Percentiles rank a stretch among this genome's conserved stretches.
These are phyloP conservation scores for Colletotrichum sansevieriae DNA, from an alignment of 2,329 filamentous ascomycete genomes.

Conservation along the genomic window DNA sequence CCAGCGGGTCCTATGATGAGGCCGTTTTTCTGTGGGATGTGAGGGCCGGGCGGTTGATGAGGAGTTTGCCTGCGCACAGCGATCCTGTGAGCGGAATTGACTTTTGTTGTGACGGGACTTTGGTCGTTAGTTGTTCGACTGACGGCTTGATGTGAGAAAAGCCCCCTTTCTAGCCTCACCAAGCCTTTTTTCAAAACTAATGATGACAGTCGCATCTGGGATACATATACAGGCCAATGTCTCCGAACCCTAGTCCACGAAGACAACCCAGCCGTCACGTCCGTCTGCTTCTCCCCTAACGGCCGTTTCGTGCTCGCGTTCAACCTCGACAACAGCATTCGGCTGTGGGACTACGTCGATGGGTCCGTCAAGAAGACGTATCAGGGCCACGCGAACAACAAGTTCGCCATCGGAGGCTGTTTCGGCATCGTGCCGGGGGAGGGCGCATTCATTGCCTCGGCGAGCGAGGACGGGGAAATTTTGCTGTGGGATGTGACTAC, in stretches of 20 bases:
- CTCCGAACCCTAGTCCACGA: conserved; percentile 95
- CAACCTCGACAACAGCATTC: conserved; percentile 89
- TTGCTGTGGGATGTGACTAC: conserved; percentile 91
- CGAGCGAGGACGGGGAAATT: conserved; percentile 88
- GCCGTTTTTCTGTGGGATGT: conserved; percentile 98
- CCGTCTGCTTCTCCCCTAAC: conserved; percentile 93
- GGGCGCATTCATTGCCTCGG: conserved; percentile 77
- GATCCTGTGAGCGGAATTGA: conserved; percentile 96
- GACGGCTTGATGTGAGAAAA: conserved; percentile 83
- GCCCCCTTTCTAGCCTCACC: background rate
- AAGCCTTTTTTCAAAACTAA: background rate
- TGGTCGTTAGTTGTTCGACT: conserved; percentile 91
- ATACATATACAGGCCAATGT: conserved; percentile 94
- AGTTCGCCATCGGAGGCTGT: conserved; percentile 86
- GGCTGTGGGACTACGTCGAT: conserved; percentile 95
- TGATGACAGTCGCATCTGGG: conserved; percentile 82
- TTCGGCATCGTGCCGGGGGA: conserved; percentile 72
- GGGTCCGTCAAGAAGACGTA: conserved; percentile 97
- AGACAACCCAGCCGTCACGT: conserved; percentile 90
- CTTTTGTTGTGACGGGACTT: conserved; percentile 90
- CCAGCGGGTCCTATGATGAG: conserved; percentile 95
- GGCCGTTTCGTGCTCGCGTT: conserved; percentile 93
- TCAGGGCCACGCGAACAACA: conserved; percentile 88
- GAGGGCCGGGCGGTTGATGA: conserved; percentile 87
- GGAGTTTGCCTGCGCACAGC: conserved; percentile 91